Evolutionary conservation across 345 rosid genomes (phyloP).

Genomic region (Boechera divaricarpa): DNA sequence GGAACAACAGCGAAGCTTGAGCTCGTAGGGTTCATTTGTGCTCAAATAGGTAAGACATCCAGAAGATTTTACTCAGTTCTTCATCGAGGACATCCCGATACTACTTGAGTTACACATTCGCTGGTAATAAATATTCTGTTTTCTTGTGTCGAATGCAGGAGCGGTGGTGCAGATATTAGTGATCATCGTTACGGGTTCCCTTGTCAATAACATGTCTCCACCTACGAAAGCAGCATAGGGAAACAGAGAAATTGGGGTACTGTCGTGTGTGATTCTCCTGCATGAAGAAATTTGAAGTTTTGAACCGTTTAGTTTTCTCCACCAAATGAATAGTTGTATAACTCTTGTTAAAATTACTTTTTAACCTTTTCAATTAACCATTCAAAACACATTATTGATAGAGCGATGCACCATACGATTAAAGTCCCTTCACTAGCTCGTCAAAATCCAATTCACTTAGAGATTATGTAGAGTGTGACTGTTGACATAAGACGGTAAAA

Average conservation of each 20-base stretch:
- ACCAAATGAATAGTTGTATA: slow-evolving; percentile 14
- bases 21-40: slow-evolving; percentile 45
- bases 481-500: neutral
- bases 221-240: slow-evolving; percentile 57
- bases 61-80: neutral
- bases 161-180: slow-evolving; percentile 53
- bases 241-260: neutral
- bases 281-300: slow-evolving; percentile 28
- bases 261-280: slow-evolving; percentile 19
- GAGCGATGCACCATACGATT: neutral
- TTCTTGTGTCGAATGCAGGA: slow-evolving; percentile 42
- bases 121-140: neutral
- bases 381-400: neutral
- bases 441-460: neutral
- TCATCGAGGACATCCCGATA: neutral
- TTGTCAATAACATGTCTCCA: slow-evolving; percentile 75
- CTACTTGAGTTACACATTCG: neutral
- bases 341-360: neutral
- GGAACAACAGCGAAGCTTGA: slow-evolving; percentile 49
- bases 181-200: slow-evolving; percentile 49
- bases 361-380: neutral
- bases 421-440: neutral
- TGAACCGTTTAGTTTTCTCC: neutral
- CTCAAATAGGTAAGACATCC: slow-evolving; percentile 50
- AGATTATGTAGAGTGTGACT: neutral